Evolutionary conservation across 768 basidiomycete species (phyloP), one percentile per base, ranked within the genome.

Genomic region (Trametes maxima): DNA sequence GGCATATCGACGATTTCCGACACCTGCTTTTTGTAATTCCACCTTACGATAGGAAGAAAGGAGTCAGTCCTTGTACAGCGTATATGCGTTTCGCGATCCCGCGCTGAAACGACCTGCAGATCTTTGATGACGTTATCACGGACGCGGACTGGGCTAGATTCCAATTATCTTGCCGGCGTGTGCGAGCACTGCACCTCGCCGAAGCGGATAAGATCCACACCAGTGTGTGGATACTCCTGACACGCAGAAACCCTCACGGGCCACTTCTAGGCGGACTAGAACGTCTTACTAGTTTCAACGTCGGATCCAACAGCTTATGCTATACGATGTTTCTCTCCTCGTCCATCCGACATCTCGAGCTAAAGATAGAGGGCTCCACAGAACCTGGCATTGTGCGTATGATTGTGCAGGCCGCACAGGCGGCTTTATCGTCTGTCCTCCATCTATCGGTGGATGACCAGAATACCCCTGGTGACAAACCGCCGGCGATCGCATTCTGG

Each of bases 251-350:
- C 21, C 21, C 35, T 12, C 35, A 36, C 17, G n/a, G 13, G 4
- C 45, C 44, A 4, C 43, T 54, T 13, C 42, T 54, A n/a, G 43
- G 45, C 5, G 33, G 36, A 5, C 45, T 56, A 6, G 54, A 47
- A 14, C 54, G 45, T 1, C 19, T 56, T 7, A 13, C 35, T 6
- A 21, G 45, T 1, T 39, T 56, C 45, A 24, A 11, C 21, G n/a
- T 48, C 33, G 33, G 47, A 22, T 21, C 35, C 21, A 16, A 22
- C 19, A 37, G 45, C 22, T 16, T 37, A n/a, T 56, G 54, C 35
- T 48, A 56, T 16, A 47, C 45, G 12, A 47, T 56, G 44, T 45
- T 56, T 14, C 36, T 56, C 54, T 56, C 54, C 6, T 44, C 54
- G 21, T 22, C 45, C 6, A 21, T 56, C 13, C 33, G 45, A 14